A percentile compares a stretch with the other conserved stretches of the same genome.
Evolutionary conservation across 2,329 filamentous ascomycete genomes (phyloP).

Genomic region (Neodidymelliopsis sp.): DNA sequence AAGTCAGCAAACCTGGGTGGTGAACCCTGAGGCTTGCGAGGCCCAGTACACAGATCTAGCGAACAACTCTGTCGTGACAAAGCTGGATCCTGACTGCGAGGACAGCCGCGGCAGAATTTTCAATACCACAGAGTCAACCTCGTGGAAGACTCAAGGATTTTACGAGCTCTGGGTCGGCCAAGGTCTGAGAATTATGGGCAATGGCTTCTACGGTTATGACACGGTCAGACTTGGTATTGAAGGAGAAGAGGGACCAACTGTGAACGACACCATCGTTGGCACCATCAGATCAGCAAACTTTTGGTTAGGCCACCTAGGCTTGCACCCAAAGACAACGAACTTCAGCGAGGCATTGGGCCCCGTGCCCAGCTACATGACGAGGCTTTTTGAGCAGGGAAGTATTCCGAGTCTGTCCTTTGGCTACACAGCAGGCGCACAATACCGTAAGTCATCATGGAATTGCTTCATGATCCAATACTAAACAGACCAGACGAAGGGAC

Average conservation of each 20-base stretch:
- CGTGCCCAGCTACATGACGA: slow-evolving; percentile 61
- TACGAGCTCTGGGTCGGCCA: slow-evolving; percentile 67
- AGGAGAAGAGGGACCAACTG: slow-evolving; percentile 50
- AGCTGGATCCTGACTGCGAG: slow-evolving; percentile 54
- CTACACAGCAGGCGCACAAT: slow-evolving; percentile 78
- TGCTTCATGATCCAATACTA: neutral
- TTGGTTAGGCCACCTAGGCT: slow-evolving; percentile 57
- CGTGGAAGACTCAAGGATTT: slow-evolving; percentile 66
- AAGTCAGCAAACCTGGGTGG: slow-evolving; percentile 74
- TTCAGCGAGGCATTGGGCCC: slow-evolving; percentile 60
- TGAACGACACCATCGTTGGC: slow-evolving; percentile 54
- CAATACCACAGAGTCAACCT: slow-evolving; percentile 60
- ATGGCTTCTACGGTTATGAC: slow-evolving; percentile 70
- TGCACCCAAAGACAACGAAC: slow-evolving; percentile 60
- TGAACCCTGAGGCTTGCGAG: slow-evolving; percentile 52
- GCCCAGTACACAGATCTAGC: slow-evolving; percentile 56
- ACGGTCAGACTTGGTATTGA: slow-evolving; percentile 51
- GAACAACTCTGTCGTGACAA: slow-evolving; percentile 32
- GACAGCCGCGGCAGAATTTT: slow-evolving; percentile 67
- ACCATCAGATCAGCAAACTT: slow-evolving; percentile 51
- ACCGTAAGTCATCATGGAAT: slow-evolving; percentile 59
- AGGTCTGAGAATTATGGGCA: slow-evolving; percentile 67
- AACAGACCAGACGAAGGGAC: slow-evolving; percentile 39
- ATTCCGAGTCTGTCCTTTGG: slow-evolving; percentile 79
- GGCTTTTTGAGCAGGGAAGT: slow-evolving; percentile 61